Base-by-base conservation (phyloP, 208 protist species). In the Naegleria gruberi region DNA sequence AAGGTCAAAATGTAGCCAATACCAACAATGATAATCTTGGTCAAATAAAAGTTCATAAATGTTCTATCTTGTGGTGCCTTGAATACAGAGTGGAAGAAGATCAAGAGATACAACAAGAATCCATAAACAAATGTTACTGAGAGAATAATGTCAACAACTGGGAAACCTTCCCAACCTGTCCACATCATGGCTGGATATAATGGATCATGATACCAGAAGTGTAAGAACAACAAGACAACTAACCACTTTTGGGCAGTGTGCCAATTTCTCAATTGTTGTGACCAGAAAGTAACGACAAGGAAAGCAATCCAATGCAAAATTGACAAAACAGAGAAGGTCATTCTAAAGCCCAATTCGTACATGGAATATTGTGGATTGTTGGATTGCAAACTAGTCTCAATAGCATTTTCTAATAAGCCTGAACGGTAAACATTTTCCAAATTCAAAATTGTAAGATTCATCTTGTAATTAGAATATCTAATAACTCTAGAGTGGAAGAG, bases 201-300 rank as follows among this genome's bases (percentile, higher is more conserved):
- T 85, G 82, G 82, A 10, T 85, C 82, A 45, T 85, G 82, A 46
- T 46, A 85, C 8, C 7, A 85, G 46, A 85, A 46, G 12, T 45
- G 37, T 15, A 85, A 30, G 34, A 85, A 85, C 34, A 85, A 34
- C 10, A 85, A n/a, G 4, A 85, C 8, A 0, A 40, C 1, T 34
- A 85, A 46, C 82, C 82, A 85, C n/a, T 85, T 85, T 45, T 85
- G 82, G 15, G 42, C 46, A 4, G 82, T 85, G 10, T 85, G 82
- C 42, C 40, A 85, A 0, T 34, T 85, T 85, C 5, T 46, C 82
- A 5, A 85, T 85, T 45, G 37, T 45, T 85, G 82, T 30, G 77
- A 41, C 40, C n/a, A 44, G 12, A 23, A 7, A 83, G 40, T 43
- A 44, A 83, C 12, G 4, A 83, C 77, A 0, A 83, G 8, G 44